Conservation (phyloP, 2,329 filamentous ascomycete genomes). For the Cercospora berteroae region DNA sequence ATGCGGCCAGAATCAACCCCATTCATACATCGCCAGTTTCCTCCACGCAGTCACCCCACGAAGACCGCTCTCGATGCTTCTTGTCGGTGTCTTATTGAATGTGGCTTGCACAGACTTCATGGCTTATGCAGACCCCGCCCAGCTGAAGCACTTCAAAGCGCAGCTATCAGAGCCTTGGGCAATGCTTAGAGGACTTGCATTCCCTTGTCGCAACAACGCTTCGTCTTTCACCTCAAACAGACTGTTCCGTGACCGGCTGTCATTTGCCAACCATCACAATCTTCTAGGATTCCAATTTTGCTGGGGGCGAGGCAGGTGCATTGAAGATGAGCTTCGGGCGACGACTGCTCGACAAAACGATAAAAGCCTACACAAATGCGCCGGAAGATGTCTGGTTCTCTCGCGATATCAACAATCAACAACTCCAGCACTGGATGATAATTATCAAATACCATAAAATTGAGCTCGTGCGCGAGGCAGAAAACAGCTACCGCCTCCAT, state of each 20-base stretch:
- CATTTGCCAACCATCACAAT: background rate
- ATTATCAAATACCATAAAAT: background rate
- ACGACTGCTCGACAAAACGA: background rate
- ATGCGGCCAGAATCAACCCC: background rate
- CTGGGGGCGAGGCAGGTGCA: background rate
- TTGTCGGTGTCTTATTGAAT: background rate
- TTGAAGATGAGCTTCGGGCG: background rate
- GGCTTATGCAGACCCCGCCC: background rate
- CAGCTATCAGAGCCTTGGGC: background rate
- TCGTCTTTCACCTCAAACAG: no score
- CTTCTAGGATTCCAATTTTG: background rate
- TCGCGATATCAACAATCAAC: background rate
- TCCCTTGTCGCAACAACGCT: no score
- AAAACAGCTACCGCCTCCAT: background rate
- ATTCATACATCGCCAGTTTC: background rate
- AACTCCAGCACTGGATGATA: background rate
- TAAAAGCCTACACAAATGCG: background rate
- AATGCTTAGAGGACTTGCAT: background rate
- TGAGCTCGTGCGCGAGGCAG: background rate
- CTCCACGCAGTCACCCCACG: background rate
- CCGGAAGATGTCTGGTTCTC: background rate
- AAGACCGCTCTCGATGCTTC: background rate
- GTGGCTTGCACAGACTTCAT: background rate
- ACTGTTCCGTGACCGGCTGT: background rate
- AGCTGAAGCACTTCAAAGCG: background rate